Evolutionary conservation across 352 stramenopile genomes (phyloP), one percentile per base, ranked within the genome.

Genomic region (Phytophthora sansomeana): DNA sequence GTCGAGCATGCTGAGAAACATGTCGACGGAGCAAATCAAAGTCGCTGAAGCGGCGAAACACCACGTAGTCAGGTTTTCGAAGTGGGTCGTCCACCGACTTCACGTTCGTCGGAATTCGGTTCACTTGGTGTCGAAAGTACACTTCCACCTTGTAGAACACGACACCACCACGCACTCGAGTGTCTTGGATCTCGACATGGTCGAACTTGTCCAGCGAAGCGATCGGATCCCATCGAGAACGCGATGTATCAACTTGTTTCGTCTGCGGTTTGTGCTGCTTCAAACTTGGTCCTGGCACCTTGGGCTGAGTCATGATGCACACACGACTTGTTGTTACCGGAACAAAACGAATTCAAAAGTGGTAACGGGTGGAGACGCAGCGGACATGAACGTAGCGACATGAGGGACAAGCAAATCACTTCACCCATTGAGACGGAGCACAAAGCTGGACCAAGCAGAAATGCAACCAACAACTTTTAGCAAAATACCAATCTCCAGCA

Each of bases 91-190:
- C 28, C 30, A 28, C 28, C 16, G 3, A 30, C 8, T 56, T 67
- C 50, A 72, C 46, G 74, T 78, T 80, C 7, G 74, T 80, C 43
- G 74, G 80, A 50, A 89, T 83, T 35, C 73, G 77, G 43, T 55
- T 82, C 33, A 75, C 65, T 24, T 67, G 54, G 43, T 76, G 68
- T 43, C 83, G 49, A 32, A 87, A 59, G 66, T 77, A 89, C 21
- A 89, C 73, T 32, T 87, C 70, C 19, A 84, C 29, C 4, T 72
- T 59, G 58, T 84, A 84, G 58, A 70, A 79, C 4, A 63, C 63
- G n/a, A 85, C 77, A 14, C 69, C 69, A 13, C 73, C 62, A 19
- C 68, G 74, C 35, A 78, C 65, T 41, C 35, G 36, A 7, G 58
- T 58, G 30, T 58, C 16, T 17, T 63, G 66, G 64, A 85, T 78